Evolutionary conservation across 140 eudicot species (phyloP), one percentile per base, ranked within the genome.

Genomic region (Oenanthe javanica): DNA sequence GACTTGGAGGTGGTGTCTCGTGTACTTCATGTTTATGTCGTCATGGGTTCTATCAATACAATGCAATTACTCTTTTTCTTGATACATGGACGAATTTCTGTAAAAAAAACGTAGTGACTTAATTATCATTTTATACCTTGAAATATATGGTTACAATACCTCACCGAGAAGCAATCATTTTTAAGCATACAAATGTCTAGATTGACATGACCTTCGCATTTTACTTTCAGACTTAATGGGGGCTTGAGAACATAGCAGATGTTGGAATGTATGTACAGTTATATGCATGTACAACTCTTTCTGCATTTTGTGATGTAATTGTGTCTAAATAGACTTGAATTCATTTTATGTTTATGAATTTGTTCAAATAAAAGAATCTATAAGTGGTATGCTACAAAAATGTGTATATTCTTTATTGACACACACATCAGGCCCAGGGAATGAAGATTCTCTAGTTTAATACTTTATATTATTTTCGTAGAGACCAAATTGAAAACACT

Each of bases 1-100:
- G 85, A 42, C 55, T 83, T 77, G 89, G 87, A 86, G 89, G 89
- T 86, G 76, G 81, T 49, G 31, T 49, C 11, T 21, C 4, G 25
- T 50, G 3, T 15, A 63, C 70, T 21, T 8, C 51, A 40, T 74
- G 70, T 47, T 36, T 3, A 11, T 5, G 61, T 67, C 47, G 49
- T 49, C n/a, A 14, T 80, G 72, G 50, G 14, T 80, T 67, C 52
- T 48, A 14, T 71, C 54, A 19, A 6, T 69, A 38, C 9, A 69
- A 69, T 72, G 47, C 40, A 14, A 13, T 80, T 14, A 50, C 13
- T 49, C 31, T 21, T 45, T 14, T 54, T 23, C 74, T n/a, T 72
- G 19, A 43, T 79, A 77, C 80, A 55, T 55, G 72, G 27, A 36
- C 38, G 31, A 5, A 38, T 16, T 31, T 77, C 18, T 43, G 6